Percentiles rank a stretch among this genome's conserved stretches.
phyloP scores from a whole-genome alignment of 2,329 filamentous ascomycete species.

The Cadophora malorum region DNA sequence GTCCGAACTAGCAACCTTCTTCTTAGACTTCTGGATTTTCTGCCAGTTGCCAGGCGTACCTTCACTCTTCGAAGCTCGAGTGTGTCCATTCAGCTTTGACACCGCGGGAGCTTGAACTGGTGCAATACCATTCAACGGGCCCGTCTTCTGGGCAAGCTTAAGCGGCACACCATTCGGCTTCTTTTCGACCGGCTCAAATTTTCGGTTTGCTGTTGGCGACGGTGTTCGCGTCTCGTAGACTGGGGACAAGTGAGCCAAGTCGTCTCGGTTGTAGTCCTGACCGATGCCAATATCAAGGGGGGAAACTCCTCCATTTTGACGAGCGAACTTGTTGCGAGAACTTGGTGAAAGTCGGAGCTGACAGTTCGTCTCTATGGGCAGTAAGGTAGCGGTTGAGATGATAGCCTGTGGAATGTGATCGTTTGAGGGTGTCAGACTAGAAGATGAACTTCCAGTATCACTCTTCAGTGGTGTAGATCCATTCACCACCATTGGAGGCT shows the following conservation, averaged over 20 bases:
- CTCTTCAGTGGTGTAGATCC: constrained; percentile 33
- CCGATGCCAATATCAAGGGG: constrained; percentile 43
- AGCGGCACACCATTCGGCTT: constrained; percentile 3
- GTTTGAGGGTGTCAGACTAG: constrained; percentile 24
- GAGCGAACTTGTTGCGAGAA: constrained; percentile 36
- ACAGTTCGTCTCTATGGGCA: constrained; percentile 34
- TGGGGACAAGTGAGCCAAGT: constrained; percentile 64
- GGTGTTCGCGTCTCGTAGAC: constrained; percentile 77
- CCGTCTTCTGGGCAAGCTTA: constrained; percentile 26
- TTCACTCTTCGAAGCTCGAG: constrained; percentile 61
- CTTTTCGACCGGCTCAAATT: constrained; percentile 50
- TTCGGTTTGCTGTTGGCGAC: constrained; percentile 67
- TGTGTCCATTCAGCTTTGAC: constrained; percentile 58
- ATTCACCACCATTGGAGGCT: constrained; percentile 40
- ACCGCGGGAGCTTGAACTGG: constrained; percentile 31
- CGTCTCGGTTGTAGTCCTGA: constrained; percentile 40
- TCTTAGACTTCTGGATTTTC: constrained; percentile 60
- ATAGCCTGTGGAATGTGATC: constrained; percentile 25
- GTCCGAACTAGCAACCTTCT: constrained; percentile 53
- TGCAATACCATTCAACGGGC: constrained; percentile 49
- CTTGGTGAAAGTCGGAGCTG: constrained; percentile 40
- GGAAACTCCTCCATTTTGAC: constrained; percentile 43
- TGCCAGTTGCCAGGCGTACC: constrained; percentile 60
- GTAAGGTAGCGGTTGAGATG: constrained; percentile 31
- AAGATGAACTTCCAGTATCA: constrained; percentile 18